Evolutionary conservation across 768 basidiomycete genomes (phyloP), one percentile per base, ranked within the genome.

Genomic region (Mycena rebaudengoi): DNA sequence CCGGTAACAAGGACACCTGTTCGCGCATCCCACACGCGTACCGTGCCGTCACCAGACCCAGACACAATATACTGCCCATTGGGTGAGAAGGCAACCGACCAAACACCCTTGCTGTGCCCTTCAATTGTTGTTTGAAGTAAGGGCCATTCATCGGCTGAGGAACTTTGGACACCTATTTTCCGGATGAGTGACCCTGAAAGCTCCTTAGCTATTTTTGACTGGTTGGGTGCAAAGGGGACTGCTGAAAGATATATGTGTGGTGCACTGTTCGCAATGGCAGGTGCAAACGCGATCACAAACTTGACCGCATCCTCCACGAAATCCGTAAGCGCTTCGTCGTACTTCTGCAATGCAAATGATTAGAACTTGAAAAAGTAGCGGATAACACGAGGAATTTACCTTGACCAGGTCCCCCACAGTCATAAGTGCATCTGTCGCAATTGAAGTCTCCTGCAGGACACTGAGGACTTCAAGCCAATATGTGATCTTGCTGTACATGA

Each of bases 231-330:
- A 49, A 75, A 72, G 32, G 72, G 69, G 13, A 75, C 41, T 5
- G 68, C 72, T 20, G 72, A 73, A 18, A 73, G n/a, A 62, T 73
- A 73, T 20, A 74, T 65, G 43, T 74, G 73, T 1, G 70, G 73
- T 5, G 57, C 64, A 63, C 65, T 69, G 26, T 70, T 55, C 21
- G 53, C 10, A 18, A 71, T 69, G 2, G 58, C 28, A 35, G n/a
- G 26, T n/a, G 13, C 45, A 30, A 73, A 73, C 6, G 48, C 35
- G 21, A 35, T 20, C 16, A 72, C 55, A 44, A 72, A 72, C 20
- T 43, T 41, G 2, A 30, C 28, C 1, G 48, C 32, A 52, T 73
- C 70, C n/a, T 1, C 33, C 30, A 37, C 21, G 10, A 50, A 41
- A 18, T 39, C 29, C 7, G 14, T n/a, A 18, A 56, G 28, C 13